Evolutionary conservation across 2,329 filamentous ascomycete genomes (phyloP), one percentile per base, ranked within the genome.

Genomic region (Phoma sp.): DNA sequence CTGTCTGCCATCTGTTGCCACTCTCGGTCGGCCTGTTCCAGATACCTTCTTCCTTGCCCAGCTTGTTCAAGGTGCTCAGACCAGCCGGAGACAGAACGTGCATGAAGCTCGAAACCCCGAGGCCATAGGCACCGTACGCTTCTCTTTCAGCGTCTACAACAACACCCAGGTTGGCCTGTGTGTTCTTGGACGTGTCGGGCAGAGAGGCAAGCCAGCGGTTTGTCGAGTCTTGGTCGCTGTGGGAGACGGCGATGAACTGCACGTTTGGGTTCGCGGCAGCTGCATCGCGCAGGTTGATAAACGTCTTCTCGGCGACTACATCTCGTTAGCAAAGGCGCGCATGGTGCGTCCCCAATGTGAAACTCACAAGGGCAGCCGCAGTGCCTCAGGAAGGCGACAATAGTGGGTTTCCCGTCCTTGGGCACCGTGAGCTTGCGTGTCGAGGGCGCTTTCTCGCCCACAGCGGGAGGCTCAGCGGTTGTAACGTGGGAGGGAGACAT

Each of bases 311-410:
- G 13, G 87, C 87, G 71, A 90, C 87, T 89, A 52, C 3, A 25
- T 24, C 31, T 60, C 39, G 59, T 55, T 43, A 44, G 24, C 43
- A 24, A 19, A 4, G 25, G 10, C 19, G 29, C 6, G 33, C 35
- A 21, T 17, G 19, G n/a, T 10, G 31, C 0, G 15, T 13, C 0
- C 8, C 6, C 4, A 24, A 19, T 8, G 22, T 33, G 15, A 2
- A 12, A 74, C 82, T 69, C 81, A 89, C 88, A 90, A 10, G 88
- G 88, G 76, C 88, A 90, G 31, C 88, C 89, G 70, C 88, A 91
- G 71, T 91, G 88, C 31, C 89, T 81, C 6, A 92, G 79, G 66
- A 92, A 92, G 15, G 85, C 81, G 19, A 92, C 75, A 1, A 92
- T 70, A 0, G 82, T 84, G 0, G 85, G 85, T 63, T 83, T 85